Evolutionary conservation across 2,329 filamentous ascomycete species (phyloP).

Genomic region (Ophiostoma himal-ulmi): DNA sequence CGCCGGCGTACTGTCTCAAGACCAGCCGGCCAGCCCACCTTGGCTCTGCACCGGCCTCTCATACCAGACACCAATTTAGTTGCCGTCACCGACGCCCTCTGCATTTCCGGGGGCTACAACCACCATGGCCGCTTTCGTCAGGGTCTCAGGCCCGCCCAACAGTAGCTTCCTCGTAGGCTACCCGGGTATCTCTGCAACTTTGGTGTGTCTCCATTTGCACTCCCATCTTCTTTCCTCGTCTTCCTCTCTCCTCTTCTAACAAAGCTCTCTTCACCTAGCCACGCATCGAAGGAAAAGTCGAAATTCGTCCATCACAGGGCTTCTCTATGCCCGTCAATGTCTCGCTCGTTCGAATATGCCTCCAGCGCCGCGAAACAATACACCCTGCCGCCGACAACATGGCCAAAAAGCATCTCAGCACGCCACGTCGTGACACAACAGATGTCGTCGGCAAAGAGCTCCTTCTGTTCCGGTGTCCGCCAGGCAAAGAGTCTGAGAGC

Average conservation of each 20-base stretch:
- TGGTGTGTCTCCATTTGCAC: conserved; percentile 55
- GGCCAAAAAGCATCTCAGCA: conserved; percentile 83
- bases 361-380: conserved; percentile 91
- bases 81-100: conserved; percentile 14
- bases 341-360: conserved; percentile 87
- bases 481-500: conserved; percentile 77
- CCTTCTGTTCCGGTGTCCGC: conserved; percentile 77
- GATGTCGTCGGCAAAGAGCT: conserved; percentile 96
- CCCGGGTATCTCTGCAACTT: conserved; percentile 91
- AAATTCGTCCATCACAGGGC: conserved; percentile 81
- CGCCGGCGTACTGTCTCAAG: background rate
- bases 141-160: conserved; percentile 95
- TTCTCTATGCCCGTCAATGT: conserved; percentile 84
- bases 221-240: background rate
- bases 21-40: conserved; percentile 1
- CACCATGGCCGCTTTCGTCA: conserved; percentile 55
- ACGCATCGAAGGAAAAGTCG: conserved; percentile 94
- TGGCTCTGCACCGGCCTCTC: background rate
- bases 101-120: conserved; percentile 22
- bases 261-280: conserved; percentile 50
- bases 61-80: background rate
- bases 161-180: conserved; percentile 96
- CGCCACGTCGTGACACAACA: conserved; percentile 81
- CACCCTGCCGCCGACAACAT: conserved; percentile 93
- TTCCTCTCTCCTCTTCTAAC: background rate